phyloP scores from a whole-genome alignment of 139 green algal species.

The Monoraphidium neglectum region DNA sequence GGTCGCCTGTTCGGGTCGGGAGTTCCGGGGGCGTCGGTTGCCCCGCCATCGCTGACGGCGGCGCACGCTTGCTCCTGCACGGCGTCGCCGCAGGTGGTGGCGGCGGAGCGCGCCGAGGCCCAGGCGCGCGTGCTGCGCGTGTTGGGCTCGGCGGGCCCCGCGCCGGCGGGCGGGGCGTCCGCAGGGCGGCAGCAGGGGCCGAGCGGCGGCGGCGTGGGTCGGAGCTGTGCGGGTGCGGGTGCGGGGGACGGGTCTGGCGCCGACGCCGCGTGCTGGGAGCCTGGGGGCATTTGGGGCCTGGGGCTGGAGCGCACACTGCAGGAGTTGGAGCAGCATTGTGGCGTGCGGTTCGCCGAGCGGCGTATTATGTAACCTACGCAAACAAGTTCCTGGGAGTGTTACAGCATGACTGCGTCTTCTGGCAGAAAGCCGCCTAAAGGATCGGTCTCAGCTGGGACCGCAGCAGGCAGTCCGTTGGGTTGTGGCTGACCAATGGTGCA shows the following conservation, averaged over 20 bases:
- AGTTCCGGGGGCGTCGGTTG: background rate
- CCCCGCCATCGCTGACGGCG: background rate
- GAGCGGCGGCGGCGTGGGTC: background rate
- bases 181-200: background rate
- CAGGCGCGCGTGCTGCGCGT: constrained; percentile 6
- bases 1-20: background rate
- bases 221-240: background rate
- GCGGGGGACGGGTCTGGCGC: background rate
- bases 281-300: constrained; percentile 42
- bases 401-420: no score
- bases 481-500: no score
- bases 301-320: constrained; percentile 30
- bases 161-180: background rate
- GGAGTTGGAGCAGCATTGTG: constrained; percentile 23
- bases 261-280: constrained; percentile 20
- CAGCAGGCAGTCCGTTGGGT: no score
- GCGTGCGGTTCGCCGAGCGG: constrained; percentile 33
- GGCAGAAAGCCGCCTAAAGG: no score
- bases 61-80: no score
- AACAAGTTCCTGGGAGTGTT: no score
- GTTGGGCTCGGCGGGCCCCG: background rate
- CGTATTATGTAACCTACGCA: background rate
- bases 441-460: no score
- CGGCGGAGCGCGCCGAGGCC: background rate
- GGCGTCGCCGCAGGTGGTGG: no score